Conservation (phyloP, 1,139 yeast species). For the Suhomyces terraborum region DNA sequence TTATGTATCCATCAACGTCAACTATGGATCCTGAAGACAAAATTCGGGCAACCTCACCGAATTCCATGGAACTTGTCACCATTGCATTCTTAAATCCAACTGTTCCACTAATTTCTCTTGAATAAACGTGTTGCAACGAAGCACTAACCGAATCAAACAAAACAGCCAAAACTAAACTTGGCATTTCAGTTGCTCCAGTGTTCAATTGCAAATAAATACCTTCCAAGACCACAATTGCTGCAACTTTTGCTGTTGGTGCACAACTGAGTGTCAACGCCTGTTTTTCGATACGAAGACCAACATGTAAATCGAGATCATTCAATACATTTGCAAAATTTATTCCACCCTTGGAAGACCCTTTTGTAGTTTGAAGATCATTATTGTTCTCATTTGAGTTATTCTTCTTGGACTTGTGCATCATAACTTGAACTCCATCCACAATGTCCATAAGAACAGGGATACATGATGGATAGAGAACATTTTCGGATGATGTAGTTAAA, state of each 20-base stretch:
- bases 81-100: slow-evolving; percentile 56
- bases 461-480: slow-evolving; percentile 68
- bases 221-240: slow-evolving; percentile 75
- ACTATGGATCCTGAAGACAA: slow-evolving; percentile 57
- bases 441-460: slow-evolving; percentile 76
- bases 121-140: slow-evolving; percentile 84
- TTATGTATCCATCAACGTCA: slow-evolving; percentile 63
- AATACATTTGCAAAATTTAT: slow-evolving; percentile 41
- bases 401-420: slow-evolving; percentile 29
- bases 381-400: not conserved
- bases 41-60: slow-evolving; percentile 39
- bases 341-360: slow-evolving; percentile 7
- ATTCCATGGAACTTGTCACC: slow-evolving; percentile 40
- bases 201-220: slow-evolving; percentile 61
- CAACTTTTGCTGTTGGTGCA: slow-evolving; percentile 91
- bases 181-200: slow-evolving; percentile 47
- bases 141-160: slow-evolving; percentile 59
- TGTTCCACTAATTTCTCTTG: slow-evolving; percentile 85
- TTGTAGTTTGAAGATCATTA: not conserved
- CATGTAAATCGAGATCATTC: slow-evolving; percentile 59
- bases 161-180: slow-evolving; percentile 46
- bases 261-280: slow-evolving; percentile 82
- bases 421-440: slow-evolving; percentile 43
- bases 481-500: slow-evolving; percentile 70
- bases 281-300: slow-evolving; percentile 65